Percentiles rank a stretch among this genome's conserved stretches.
These are phyloP conservation scores for Fusarium sp. DNA, from an alignment of 2,329 filamentous ascomycete genomes.

Conservation along the genomic window DNA sequence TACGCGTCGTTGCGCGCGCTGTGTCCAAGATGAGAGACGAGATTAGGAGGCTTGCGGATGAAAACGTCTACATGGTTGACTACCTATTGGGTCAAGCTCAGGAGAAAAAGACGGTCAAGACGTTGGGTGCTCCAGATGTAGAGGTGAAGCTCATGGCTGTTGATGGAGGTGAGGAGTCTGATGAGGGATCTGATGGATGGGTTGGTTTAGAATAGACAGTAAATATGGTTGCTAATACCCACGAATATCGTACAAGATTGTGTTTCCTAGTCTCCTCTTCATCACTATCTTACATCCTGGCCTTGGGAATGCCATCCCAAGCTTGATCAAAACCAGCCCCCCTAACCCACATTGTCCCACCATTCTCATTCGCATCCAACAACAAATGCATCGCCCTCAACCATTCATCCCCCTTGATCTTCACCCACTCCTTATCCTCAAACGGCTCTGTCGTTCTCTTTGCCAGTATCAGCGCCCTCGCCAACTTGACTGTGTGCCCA, in stretches of 20 bases:
- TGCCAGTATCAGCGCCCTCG: slow-evolving; percentile 76
- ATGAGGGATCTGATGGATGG: slow-evolving; percentile 59
- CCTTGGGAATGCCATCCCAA: slow-evolving; percentile 64
- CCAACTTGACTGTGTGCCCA: slow-evolving; percentile 83
- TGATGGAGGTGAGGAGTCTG: slow-evolving; percentile 48
- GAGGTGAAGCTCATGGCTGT: slow-evolving; percentile 49
- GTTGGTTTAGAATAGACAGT: slow-evolving; percentile 60
- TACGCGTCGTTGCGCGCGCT: slow-evolving; percentile 84
- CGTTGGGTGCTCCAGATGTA: slow-evolving; percentile 33
- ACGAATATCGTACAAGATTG: slow-evolving; percentile 25
- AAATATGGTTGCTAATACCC: slow-evolving; percentile 43
- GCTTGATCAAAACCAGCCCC: slow-evolving; percentile 73
- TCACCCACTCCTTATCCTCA: slow-evolving; percentile 59
- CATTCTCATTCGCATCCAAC: slow-evolving; percentile 70
- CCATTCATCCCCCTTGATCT: slow-evolving; percentile 70
- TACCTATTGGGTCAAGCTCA: slow-evolving; percentile 74
- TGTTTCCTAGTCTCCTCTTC: not conserved
- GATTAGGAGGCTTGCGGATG: slow-evolving; percentile 83
- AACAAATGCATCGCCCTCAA: slow-evolving; percentile 69
- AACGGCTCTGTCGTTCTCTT: slow-evolving; percentile 63
- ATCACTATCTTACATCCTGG: slow-evolving; percentile 21
- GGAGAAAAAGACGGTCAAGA: slow-evolving; percentile 43
- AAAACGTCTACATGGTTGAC: slow-evolving; percentile 90
- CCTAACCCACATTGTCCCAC: slow-evolving; percentile 67
- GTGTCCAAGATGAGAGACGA: slow-evolving; percentile 85